Conservation (phyloP, 257 asterid species). For the Osmanthus fragrans region DNA sequence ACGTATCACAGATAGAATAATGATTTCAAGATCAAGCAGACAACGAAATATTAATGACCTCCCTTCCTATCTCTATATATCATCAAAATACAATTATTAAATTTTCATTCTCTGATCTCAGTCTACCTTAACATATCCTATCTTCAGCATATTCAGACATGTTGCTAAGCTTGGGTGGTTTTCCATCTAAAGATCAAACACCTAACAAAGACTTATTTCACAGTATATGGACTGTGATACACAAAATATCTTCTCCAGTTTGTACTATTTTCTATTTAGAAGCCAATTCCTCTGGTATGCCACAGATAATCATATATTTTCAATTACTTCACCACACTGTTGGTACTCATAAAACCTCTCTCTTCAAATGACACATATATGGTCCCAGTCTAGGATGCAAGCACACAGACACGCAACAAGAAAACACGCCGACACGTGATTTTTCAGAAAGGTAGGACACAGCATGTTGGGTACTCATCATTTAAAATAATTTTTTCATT, state of each 20-base stretch:
- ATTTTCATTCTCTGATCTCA: slow-evolving; percentile 5
- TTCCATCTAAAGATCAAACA: slow-evolving; percentile 1
- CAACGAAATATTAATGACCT: not conserved
- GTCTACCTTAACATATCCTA: not conserved
- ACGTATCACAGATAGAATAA: not conserved
- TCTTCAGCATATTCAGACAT: slow-evolving; percentile 4
- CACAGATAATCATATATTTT: not conserved
- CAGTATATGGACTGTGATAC: not conserved
- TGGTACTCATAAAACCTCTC: not conserved
- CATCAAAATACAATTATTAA: not conserved
- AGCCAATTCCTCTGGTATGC: not conserved
- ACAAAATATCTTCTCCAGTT: not conserved
- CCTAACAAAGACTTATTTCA: not conserved
- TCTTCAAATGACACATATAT: not conserved
- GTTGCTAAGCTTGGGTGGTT: not conserved
- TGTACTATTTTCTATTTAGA: not conserved
- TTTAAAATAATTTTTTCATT: too few species aligned
- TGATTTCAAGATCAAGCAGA: not conserved
- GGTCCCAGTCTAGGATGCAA: not conserved
- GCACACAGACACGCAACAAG: too few species aligned
- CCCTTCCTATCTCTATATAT: not conserved
- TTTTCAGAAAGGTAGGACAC: not conserved
- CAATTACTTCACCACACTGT: not conserved
- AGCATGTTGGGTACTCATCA: not conserved
- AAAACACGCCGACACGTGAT: not conserved